A percentile compares a stretch with the other conserved stretches of the same genome.
phyloP scores from a whole-genome alignment of 2,329 filamentous ascomycete species.

The Phialemoniopsis sp. region DNA sequence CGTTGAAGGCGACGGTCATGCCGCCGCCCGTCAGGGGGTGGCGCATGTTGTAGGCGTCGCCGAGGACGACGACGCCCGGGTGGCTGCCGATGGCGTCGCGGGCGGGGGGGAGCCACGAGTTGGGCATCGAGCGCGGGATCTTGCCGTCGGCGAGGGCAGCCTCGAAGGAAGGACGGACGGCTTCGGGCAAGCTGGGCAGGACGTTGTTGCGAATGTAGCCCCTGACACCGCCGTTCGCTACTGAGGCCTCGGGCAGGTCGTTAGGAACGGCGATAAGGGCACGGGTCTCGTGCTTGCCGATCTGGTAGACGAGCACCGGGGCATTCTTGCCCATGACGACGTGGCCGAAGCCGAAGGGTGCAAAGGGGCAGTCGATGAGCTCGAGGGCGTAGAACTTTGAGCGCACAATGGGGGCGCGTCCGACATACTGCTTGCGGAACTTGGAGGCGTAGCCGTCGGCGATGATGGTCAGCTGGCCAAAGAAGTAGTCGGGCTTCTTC shows the following conservation, averaged over 20 bases:
- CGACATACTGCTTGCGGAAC: conserved; percentile 78
- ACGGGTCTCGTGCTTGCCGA: conserved; percentile 90
- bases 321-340: conserved; percentile 75
- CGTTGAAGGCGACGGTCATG: conserved; percentile 97
- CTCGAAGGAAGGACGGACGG: conserved; percentile 68
- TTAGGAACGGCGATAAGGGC: conserved; percentile 85
- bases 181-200: conserved; percentile 69
- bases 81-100: conserved; percentile 54
- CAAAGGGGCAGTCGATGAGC: conserved; percentile 80
- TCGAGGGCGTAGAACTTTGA: conserved; percentile 94
- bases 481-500: conserved; percentile 71
- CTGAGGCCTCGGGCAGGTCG: conserved; percentile 67
- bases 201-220: conserved; percentile 74
- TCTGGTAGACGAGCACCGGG: conserved; percentile 92
- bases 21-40: conserved; percentile 95
- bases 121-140: conserved; percentile 84
- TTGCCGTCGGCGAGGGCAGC: conserved; percentile 74
- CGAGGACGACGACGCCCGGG: conserved; percentile 74
- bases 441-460: conserved; percentile 91
- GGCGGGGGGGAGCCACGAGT: conserved; percentile 83
- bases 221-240: conserved; percentile 76
- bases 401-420: conserved; percentile 62
- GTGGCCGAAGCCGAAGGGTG: conserved; percentile 73
- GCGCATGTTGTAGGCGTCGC: conserved; percentile 99
- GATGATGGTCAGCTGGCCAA: conserved; percentile 81